These are phyloP conservation scores for Pythium chondricola DNA, from an alignment of 352 stramenopile species.

Conservation along the genomic window DNA sequence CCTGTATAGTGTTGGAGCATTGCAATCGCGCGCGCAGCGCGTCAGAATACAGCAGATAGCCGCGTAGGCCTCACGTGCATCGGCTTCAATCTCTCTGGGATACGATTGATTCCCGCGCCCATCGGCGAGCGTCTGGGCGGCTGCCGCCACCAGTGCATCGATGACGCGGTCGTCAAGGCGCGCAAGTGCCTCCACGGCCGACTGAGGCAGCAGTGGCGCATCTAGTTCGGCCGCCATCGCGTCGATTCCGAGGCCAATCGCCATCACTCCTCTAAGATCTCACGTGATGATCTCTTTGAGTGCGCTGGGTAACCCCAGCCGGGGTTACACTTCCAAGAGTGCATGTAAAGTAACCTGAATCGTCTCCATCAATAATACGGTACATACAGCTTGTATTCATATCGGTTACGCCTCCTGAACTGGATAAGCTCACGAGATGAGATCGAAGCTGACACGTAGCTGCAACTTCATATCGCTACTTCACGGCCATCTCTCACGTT, in stretches of 20 bases:
- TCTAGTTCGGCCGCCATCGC: neutral
- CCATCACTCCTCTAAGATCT: constrained; percentile 8
- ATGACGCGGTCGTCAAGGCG: neutral
- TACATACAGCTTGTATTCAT: too few species aligned
- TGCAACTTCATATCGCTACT: too few species aligned
- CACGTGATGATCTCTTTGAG: neutral
- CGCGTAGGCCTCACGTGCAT: constrained; percentile 5
- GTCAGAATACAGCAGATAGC: constrained; percentile 10
- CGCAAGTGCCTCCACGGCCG: neutral
- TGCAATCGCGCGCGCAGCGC: constrained; percentile 13
- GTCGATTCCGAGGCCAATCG: constrained; percentile 10
- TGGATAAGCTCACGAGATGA: too few species aligned
- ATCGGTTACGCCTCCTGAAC: too few species aligned
- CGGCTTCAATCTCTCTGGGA: neutral
- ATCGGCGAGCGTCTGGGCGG: neutral
- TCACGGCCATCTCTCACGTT: too few species aligned
- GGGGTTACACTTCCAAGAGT: too few species aligned
- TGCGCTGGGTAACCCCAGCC: neutral
- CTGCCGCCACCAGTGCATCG: constrained; percentile 3
- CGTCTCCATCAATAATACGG: too few species aligned
- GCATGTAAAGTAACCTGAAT: too few species aligned
- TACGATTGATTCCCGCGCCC: too few species aligned
- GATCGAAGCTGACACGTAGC: too few species aligned
- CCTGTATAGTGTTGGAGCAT: too few species aligned
- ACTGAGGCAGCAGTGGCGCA: constrained; percentile 4